phyloP scores from a whole-genome alignment of 306 rosid species.

The Argentina anserina region DNA sequence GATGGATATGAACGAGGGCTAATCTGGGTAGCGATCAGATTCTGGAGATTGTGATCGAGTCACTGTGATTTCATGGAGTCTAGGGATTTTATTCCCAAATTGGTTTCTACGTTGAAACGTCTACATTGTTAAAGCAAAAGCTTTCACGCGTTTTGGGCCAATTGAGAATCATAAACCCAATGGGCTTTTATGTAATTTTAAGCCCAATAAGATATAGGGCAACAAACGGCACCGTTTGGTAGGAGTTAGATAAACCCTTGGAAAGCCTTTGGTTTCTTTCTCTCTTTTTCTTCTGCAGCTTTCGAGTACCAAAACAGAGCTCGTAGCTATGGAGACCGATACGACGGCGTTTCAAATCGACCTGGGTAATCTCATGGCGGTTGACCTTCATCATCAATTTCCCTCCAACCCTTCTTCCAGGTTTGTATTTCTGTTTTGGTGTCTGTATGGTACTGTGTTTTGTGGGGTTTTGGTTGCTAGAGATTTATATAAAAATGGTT shows the following conservation, averaged over 20 bases:
- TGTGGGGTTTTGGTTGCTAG: background rate
- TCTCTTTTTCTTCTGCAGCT: constrained; percentile 14
- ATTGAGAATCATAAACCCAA: background rate
- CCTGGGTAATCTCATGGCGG: constrained; percentile 73
- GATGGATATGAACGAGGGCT: constrained; percentile 8
- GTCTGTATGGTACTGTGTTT: background rate
- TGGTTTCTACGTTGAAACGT: constrained; percentile 6
- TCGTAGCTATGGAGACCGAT: constrained; percentile 23
- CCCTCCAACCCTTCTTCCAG: constrained; percentile 47
- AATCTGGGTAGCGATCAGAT: background rate
- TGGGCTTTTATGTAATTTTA: background rate
- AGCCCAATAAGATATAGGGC: background rate
- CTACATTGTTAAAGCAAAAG: background rate
- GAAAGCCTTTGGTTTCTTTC: background rate
- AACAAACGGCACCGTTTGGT: background rate
- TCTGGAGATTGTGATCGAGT: constrained; percentile 3
- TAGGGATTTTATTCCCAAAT: background rate
- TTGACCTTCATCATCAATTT: constrained; percentile 43
- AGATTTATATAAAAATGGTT: background rate
- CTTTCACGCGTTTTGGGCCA: background rate
- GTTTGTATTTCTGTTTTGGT: constrained; percentile 7
- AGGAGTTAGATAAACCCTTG: constrained; percentile 2
- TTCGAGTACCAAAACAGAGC: background rate
- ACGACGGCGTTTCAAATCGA: constrained; percentile 43
- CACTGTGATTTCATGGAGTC: constrained; percentile 38